Conservation (phyloP, 176 grass and related monocot genomes). For the Hordeum marinum region DNA sequence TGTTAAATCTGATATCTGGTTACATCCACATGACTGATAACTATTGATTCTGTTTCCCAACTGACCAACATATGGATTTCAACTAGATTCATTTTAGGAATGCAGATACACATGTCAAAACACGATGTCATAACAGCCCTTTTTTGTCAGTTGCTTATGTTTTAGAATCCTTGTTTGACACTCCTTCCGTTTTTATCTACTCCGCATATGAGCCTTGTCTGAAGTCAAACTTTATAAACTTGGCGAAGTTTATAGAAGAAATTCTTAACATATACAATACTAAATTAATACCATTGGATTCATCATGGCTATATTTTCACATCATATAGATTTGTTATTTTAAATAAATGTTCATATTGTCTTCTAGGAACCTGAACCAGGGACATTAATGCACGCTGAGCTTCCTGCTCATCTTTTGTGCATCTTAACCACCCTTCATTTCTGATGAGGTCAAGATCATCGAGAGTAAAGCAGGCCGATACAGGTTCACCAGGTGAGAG, state of each 20-base stretch:
- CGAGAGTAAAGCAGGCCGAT: neutral
- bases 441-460: constrained; percentile 11
- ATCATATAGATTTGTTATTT: no score
- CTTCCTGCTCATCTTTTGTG: neutral
- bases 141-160: neutral
- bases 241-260: no score
- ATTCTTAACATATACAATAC: no score
- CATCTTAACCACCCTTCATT: neutral
- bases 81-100: neutral
- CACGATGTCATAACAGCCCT: neutral
- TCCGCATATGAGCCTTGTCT: no score
- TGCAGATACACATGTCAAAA: neutral
- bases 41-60: neutral
- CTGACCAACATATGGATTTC: neutral
- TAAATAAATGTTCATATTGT: no score
- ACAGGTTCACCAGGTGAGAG: neutral
- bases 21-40: neutral
- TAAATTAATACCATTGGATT: no score
- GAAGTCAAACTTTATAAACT: no score
- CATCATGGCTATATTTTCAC: no score
- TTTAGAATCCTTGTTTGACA: neutral
- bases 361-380: neutral
- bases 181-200: no score
- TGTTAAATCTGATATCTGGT: neutral
- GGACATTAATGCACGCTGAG: constrained; percentile 26